phyloP scores from a whole-genome alignment of 192 early-diverging fungal genomes.

The Umbelopsis sp. region DNA sequence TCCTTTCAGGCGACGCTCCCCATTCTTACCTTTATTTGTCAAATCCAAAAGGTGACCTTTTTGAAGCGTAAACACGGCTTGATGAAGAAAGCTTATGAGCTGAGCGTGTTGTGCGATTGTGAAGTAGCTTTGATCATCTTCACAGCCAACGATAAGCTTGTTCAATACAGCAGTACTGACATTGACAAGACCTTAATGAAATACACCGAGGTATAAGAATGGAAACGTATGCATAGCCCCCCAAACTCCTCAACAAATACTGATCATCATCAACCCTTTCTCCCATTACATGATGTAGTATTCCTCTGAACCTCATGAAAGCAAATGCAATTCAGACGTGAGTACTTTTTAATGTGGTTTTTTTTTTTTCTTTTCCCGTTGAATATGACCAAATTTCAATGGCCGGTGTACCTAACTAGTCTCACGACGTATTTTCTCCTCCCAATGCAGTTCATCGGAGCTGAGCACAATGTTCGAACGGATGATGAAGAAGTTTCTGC shows the following conservation, averaged over 20 bases:
- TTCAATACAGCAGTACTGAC: slow-evolving; percentile 87
- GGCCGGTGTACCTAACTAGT: neutral
- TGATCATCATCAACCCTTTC: too few species aligned
- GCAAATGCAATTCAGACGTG: slow-evolving; percentile 5
- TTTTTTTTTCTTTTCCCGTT: neutral
- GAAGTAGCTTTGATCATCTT: slow-evolving; percentile 93
- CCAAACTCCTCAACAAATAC: neutral
- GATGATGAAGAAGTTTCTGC: slow-evolving; percentile 10
- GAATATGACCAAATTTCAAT: neutral
- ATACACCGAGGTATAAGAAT: slow-evolving; percentile 70
- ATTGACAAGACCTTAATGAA: slow-evolving; percentile 90
- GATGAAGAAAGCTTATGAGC: slow-evolving; percentile 96
- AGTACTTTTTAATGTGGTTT: neutral
- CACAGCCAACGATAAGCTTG: slow-evolving; percentile 85
- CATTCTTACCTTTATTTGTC: slow-evolving; percentile 4
- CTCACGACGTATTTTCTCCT: neutral
- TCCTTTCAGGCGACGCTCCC: neutral
- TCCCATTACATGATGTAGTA: neutral
- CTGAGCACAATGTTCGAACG: neutral
- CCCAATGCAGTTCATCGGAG: slow-evolving; percentile 2
- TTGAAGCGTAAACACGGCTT: slow-evolving; percentile 89
- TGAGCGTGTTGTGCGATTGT: slow-evolving; percentile 90
- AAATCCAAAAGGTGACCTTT: slow-evolving; percentile 74
- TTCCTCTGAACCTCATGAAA: slow-evolving; percentile 12
- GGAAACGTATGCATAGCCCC: neutral